Conservation (phyloP, 192 early-diverging fungal species). For the Jimgerdemannia flammicorona region DNA sequence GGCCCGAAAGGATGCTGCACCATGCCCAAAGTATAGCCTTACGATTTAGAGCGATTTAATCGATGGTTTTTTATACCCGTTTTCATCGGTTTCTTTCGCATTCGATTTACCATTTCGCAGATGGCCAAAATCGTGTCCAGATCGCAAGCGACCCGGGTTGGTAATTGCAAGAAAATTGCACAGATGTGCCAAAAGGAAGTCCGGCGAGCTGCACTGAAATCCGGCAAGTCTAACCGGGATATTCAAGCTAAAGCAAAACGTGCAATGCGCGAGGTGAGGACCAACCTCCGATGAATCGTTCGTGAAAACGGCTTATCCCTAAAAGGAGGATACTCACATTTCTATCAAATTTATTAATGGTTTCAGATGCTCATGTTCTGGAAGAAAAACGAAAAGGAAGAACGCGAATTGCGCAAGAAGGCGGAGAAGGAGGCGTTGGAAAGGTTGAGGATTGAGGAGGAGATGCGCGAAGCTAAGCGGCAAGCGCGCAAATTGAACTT, state of each 20-base stretch:
- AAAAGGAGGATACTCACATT: too few species aligned
- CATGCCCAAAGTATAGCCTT: too few species aligned
- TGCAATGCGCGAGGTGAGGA: slow-evolving; percentile 50
- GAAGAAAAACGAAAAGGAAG: slow-evolving; percentile 89
- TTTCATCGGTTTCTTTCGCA: too few species aligned
- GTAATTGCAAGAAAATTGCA: slow-evolving; percentile 68
- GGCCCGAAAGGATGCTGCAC: too few species aligned
- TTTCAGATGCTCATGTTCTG: slow-evolving; percentile 81
- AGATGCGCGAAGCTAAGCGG: slow-evolving; percentile 72
- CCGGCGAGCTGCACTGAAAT: slow-evolving; percentile 49
- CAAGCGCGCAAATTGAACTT: slow-evolving; percentile 91
- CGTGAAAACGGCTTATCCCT: too few species aligned
- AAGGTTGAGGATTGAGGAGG: slow-evolving; percentile 72
- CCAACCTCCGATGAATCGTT: neutral
- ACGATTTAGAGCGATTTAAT: too few species aligned
- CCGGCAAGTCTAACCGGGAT: slow-evolving; percentile 57
- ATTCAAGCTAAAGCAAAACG: slow-evolving; percentile 58
- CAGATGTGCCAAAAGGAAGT: slow-evolving; percentile 73
- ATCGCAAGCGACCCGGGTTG: slow-evolving; percentile 35
- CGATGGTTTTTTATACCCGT: too few species aligned
- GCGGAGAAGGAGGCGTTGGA: slow-evolving; percentile 87
- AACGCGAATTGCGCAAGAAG: slow-evolving; percentile 82
- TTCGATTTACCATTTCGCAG: slow-evolving; percentile 3
- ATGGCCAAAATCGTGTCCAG: slow-evolving; percentile 46
- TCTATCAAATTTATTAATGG: slow-evolving; percentile 1